Percentiles rank a stretch among this genome's conserved stretches.
Evolutionary conservation across 208 protist genomes (phyloP).

Genomic region (Wallacemonas collosoma): DNA sequence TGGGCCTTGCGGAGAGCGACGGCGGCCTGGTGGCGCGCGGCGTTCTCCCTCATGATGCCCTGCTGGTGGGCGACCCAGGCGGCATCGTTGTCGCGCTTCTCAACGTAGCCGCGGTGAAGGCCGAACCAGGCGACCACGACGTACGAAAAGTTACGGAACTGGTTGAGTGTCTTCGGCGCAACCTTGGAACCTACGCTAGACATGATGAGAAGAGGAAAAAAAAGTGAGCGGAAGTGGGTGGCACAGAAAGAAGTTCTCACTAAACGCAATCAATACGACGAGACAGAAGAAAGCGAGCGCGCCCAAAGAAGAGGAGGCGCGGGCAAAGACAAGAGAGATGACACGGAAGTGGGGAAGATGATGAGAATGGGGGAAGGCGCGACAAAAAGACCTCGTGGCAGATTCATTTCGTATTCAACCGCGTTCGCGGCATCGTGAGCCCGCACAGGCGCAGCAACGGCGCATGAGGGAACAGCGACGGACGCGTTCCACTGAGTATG

Average conservation of each 20-base stretch:
- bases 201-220: slow-evolving; percentile 17
- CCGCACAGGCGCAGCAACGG: no score
- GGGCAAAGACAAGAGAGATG: not conserved
- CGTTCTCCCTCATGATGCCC: slow-evolving; percentile 62
- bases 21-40: slow-evolving; percentile 58
- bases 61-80: slow-evolving; percentile 76
- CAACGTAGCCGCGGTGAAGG: slow-evolving; percentile 72
- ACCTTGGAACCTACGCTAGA: slow-evolving; percentile 65
- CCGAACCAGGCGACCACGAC: slow-evolving; percentile 80
- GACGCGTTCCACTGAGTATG: no score
- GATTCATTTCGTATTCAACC: no score
- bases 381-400: not conserved
- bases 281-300: not conserved
- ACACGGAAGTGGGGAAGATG: not conserved
- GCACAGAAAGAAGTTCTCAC: not conserved
- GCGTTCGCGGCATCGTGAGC: no score
- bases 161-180: slow-evolving; percentile 83
- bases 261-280: not conserved
- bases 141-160: slow-evolving; percentile 88
- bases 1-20: slow-evolving; percentile 37
- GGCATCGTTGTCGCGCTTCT: slow-evolving; percentile 83
- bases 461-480: no score
- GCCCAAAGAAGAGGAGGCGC: slow-evolving; percentile 10
- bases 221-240: not conserved
- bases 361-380: not conserved